A percentile compares a stretch with the other conserved stretches of the same genome.
Conservation (phyloP, 2,329 filamentous ascomycete genomes). For the Scolecobasidium constrictum region DNA sequence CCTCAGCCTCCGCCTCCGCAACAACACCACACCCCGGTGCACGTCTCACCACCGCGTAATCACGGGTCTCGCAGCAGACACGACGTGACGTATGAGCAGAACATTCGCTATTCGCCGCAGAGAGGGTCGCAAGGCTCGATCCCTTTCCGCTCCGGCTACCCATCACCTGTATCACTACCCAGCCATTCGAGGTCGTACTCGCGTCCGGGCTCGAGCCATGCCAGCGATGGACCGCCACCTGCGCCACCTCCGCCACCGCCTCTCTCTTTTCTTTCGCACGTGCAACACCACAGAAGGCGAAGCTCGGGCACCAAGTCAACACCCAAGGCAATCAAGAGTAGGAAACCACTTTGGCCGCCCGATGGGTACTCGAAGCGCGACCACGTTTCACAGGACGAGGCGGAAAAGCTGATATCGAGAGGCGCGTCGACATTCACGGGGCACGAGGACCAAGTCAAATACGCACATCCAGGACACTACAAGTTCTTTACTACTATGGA, state of each 20-base stretch:
- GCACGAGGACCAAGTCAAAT: constrained; percentile 24
- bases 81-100: background rate
- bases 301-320: background rate
- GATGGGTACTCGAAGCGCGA: constrained; percentile 23
- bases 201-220: constrained; percentile 3
- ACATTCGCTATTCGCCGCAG: constrained; percentile 2
- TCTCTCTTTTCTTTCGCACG: constrained; percentile 5
- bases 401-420: constrained; percentile 26
- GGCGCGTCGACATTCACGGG: constrained; percentile 30
- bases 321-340: background rate
- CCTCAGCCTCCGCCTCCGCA: background rate
- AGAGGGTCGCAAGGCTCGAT: constrained; percentile 2
- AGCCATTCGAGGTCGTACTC: constrained; percentile 7
- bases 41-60: no score
- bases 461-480: constrained; percentile 24
- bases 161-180: background rate
- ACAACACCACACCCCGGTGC: no score
- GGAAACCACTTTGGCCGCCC: constrained; percentile 25
- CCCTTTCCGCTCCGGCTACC: constrained; percentile 3
- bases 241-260: constrained; percentile 3
- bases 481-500: constrained; percentile 30
- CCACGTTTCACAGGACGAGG: constrained; percentile 20
- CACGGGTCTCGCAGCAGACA: background rate
- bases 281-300: constrained; percentile 6
- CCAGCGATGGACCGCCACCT: background rate